Evolutionary conservation across 352 stramenopile genomes (phyloP).

Genomic region (Phytophthora aleatoria): DNA sequence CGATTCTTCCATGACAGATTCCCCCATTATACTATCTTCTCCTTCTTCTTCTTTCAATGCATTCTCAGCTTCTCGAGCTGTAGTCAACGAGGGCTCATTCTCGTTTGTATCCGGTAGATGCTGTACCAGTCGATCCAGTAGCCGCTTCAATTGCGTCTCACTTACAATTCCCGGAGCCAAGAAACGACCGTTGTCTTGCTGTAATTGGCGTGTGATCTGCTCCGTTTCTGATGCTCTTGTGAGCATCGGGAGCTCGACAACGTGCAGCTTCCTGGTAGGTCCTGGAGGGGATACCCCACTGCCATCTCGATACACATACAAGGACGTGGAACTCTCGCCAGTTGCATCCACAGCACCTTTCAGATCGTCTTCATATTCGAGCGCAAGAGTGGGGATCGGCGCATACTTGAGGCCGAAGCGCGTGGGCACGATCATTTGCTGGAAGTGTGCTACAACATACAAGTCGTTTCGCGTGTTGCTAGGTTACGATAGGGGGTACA

Average conservation of each 20-base stretch:
- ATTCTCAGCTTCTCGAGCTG: conserved; percentile 5
- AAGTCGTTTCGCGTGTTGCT: conserved; percentile 23
- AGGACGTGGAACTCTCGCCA: conserved; percentile 36
- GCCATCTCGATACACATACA: conserved; percentile 60
- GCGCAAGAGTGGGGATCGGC: conserved; percentile 75
- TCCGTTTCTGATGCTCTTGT: conserved; percentile 49
- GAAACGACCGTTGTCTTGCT: conserved; percentile 70
- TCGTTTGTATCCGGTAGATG: conserved; percentile 37
- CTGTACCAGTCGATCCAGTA: conserved; percentile 69
- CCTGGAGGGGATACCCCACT: not conserved
- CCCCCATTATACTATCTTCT: conserved; percentile 49
- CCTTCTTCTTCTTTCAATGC: conserved; percentile 21
- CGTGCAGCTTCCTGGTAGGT: conserved; percentile 55
- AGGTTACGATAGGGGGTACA: conserved; percentile 12
- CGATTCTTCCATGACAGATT: conserved; percentile 37
- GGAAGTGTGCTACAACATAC: conserved; percentile 1
- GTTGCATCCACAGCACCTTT: conserved; percentile 39
- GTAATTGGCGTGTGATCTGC: conserved; percentile 54
- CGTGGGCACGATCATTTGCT: conserved; percentile 69
- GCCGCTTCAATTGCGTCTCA: conserved; percentile 60
- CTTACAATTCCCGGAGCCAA: conserved; percentile 66
- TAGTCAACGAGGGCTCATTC: not conserved
- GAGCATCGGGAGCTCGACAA: conserved; percentile 76
- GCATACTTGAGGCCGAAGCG: conserved; percentile 86
- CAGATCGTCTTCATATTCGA: conserved; percentile 82